Base-by-base conservation (phyloP, 179 eudicot species). In the Actinidia polygama region DNA sequence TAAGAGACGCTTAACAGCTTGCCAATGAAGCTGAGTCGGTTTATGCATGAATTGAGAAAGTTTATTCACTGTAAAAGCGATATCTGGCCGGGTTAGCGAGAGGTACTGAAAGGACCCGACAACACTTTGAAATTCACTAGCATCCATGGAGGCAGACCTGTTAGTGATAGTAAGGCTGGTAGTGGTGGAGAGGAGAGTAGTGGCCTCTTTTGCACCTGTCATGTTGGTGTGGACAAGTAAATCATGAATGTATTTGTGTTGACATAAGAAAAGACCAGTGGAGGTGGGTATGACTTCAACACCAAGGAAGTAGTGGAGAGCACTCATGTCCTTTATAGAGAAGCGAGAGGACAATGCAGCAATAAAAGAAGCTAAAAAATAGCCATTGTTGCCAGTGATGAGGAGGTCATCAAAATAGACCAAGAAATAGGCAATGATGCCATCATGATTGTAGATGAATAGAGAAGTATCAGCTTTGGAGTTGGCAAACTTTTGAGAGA, bases 331-430 rank as follows among this genome's bases (percentile, higher is more conserved):
- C 19, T n/a, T 80, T 7, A 80, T 0, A 49, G 75, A 79, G 26
- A 79, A 68, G 1, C 19, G 15, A 0, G 16, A 4, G 5, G 55
- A 23, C 2, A 79, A 18, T 1, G 59, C 8, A 21, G 4, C 4
- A 54, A 69, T 68, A 8, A 80, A 26, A 9, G 0, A 0, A 5
- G 16, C 4, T 18, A 80, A 5, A 69, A 10, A 3, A 8, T 0
- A 6, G 0, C 26, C 0, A 70, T 15, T 11, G 7, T 16, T 68
- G 0, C 75, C 19, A 6, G 67, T 80, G 7, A 70, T 26, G 19
- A 80, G 19, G 2, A 80, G 7, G 21, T 54, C 77, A 55, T 69
- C 77, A 26, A 57, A 76, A 80, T 70, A 80, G 4, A 80, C 67
- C 16, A 69, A 21, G 10, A 80, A 18, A 14, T 69, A 69, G 0